Percentiles rank a stretch among this genome's conserved stretches.
Conservation (phyloP, 2,329 filamentous ascomycete genomes). For the Trichoderma polysporum region DNA sequence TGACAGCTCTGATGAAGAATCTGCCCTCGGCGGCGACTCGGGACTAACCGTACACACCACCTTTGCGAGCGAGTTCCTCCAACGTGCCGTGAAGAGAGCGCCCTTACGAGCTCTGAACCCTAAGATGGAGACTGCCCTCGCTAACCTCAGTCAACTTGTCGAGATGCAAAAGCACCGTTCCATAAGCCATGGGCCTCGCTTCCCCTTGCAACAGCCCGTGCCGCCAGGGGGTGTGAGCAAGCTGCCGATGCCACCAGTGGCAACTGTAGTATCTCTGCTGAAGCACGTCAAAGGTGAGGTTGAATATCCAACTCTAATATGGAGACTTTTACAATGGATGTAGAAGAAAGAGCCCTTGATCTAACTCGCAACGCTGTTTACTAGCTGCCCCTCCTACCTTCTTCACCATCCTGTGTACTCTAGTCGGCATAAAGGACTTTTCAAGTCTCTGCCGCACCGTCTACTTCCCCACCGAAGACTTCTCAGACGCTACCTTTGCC, state of each 20-base stretch:
- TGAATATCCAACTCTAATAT: not conserved
- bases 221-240: constrained; percentile 49
- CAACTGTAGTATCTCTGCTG: constrained; percentile 48
- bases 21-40: constrained; percentile 48
- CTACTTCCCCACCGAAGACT: constrained; percentile 54
- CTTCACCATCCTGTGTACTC: constrained; percentile 51
- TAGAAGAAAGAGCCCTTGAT: not conserved
- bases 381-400: constrained; percentile 47
- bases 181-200: constrained; percentile 44
- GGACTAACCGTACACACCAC: constrained; percentile 51
- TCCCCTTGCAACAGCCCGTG: constrained; percentile 46
- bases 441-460: constrained; percentile 48
- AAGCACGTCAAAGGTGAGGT: constrained; percentile 47
- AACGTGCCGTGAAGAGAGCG: constrained; percentile 51
- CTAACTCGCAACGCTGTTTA: not conserved
- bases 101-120: constrained; percentile 47
- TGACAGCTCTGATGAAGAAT: constrained; percentile 43
- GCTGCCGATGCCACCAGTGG: constrained; percentile 55
- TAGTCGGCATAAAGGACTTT: constrained; percentile 51
- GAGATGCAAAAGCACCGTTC: constrained; percentile 47
- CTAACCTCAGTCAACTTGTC: constrained; percentile 53
- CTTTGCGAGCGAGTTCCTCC: constrained; percentile 56
- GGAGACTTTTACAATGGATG: not conserved
- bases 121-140: constrained; percentile 53
- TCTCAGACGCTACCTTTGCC: constrained; percentile 51